Conservation (phyloP, 148 eudicot species). For the Vaccinium myrtillus region DNA sequence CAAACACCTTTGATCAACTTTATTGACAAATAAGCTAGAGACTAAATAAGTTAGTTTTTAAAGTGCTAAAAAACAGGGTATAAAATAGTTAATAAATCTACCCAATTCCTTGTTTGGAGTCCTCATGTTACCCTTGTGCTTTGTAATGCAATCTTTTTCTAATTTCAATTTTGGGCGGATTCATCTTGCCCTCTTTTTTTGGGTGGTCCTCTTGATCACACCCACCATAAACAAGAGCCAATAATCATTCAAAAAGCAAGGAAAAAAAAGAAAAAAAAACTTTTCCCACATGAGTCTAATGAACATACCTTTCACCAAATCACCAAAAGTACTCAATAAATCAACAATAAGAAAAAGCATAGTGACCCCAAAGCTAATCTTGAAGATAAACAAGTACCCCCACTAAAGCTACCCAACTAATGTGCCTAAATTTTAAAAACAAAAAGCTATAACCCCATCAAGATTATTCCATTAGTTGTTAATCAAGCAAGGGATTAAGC, state of each 20-base stretch:
- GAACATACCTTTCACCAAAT: constrained; percentile 16
- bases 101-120: background rate
- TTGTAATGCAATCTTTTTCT: background rate
- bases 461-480: constrained; percentile 3
- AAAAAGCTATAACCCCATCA: background rate
- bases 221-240: constrained; percentile 13
- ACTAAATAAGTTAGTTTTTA: background rate
- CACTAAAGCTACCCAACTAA: constrained; percentile 2
- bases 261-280: constrained; percentile 1
- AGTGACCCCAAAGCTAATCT: constrained; percentile 13
- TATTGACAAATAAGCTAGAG: background rate
- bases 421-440: background rate
- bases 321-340: constrained; percentile 10
- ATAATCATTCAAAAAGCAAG: constrained; percentile 12
- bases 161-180: no score
- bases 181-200: background rate
- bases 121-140: background rate
- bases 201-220: constrained; percentile 17
- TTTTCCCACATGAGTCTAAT: constrained; percentile 25
- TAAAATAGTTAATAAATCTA: background rate
- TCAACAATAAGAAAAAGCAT: background rate
- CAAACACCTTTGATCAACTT: background rate
- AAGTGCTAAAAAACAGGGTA: background rate
- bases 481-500: background rate
- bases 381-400: constrained; percentile 3